Percentiles rank a stretch among this genome's conserved stretches.
Evolutionary conservation across 1,139 yeast genomes (phyloP).

Genomic region (Zygosaccharomyces sapae): DNA sequence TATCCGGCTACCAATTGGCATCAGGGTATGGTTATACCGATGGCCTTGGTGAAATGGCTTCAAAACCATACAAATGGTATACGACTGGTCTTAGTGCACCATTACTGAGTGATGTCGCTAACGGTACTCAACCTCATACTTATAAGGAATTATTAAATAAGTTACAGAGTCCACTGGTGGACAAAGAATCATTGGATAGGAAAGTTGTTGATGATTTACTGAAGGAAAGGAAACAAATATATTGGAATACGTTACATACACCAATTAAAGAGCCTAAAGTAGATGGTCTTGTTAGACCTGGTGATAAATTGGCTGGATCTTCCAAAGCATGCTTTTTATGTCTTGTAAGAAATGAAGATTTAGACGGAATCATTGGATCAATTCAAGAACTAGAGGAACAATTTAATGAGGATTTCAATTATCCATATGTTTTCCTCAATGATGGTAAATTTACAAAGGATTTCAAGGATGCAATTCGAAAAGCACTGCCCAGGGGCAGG

Average conservation of each 20-base stretch:
- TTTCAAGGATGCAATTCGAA: slow-evolving; percentile 46
- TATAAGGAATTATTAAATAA: slow-evolving; percentile 6
- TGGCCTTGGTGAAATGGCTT: slow-evolving; percentile 2
- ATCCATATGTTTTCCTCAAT: slow-evolving; percentile 78
- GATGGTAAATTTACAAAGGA: slow-evolving; percentile 59
- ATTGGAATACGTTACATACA: slow-evolving; percentile 36
- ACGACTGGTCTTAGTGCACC: neutral
- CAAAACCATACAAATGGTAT: slow-evolving; percentile 5
- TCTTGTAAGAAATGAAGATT: slow-evolving; percentile 64
- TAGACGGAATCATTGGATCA: slow-evolving; percentile 46
- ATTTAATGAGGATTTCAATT: slow-evolving; percentile 65
- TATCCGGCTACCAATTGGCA: slow-evolving; percentile 1
- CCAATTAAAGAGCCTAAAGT: slow-evolving; percentile 51
- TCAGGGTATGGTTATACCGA: slow-evolving; percentile 2
- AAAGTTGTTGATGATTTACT: slow-evolving; percentile 35
- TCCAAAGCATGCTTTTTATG: slow-evolving; percentile 76
- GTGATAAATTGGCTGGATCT: slow-evolving; percentile 19
- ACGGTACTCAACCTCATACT: neutral
- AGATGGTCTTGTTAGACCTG: slow-evolving; percentile 33
- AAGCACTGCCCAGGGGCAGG: slow-evolving; percentile 43
- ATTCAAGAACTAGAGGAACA: slow-evolving; percentile 55
- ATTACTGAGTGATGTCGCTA: neutral
- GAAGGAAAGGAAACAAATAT: slow-evolving; percentile 37
- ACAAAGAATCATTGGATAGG: slow-evolving; percentile 3
- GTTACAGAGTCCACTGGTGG: slow-evolving; percentile 15